A percentile compares a stretch with the other conserved stretches of the same genome.
Evolutionary conservation across 2,329 filamentous ascomycete genomes (phyloP).

Genomic region (Parastagonospora nodorum): DNA sequence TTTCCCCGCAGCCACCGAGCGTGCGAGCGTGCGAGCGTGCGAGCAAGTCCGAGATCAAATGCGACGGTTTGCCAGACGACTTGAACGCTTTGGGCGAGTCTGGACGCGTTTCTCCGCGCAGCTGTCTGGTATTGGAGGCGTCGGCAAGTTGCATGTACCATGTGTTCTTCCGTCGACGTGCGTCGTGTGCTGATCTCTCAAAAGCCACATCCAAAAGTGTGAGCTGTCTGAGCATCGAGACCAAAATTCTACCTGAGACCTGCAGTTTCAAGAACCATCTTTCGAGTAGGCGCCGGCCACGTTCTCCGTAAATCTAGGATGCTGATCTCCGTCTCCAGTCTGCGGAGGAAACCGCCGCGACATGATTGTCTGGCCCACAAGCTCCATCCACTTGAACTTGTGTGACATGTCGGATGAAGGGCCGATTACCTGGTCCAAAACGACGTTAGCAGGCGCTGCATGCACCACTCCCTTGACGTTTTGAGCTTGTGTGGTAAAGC

Average conservation of each 20-base stretch:
- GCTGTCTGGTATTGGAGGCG: too few species aligned
- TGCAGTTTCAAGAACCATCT: background rate
- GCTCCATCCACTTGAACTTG: background rate
- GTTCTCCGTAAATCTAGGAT: background rate
- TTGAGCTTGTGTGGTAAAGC: background rate
- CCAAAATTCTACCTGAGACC: background rate
- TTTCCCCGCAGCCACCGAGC: background rate
- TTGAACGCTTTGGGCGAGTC: background rate
- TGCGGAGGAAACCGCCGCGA: too few species aligned
- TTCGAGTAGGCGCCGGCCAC: background rate
- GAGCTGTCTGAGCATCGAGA: background rate
- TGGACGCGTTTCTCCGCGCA: too few species aligned
- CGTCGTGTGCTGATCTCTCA: too few species aligned
- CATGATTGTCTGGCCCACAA: background rate
- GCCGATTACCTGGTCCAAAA: background rate
- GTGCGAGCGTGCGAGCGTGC: background rate
- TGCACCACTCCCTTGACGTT: too few species aligned
- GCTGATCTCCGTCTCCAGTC: background rate
- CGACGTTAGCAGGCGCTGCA: background rate
- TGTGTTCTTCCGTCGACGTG: too few species aligned
- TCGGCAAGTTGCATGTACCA: too few species aligned
- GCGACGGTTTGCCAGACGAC: background rate
- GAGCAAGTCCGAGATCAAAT: background rate
- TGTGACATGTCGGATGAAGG: background rate
- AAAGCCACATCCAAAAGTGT: too few species aligned